Conservation (phyloP, 2,329 filamentous ascomycete genomes). For the Clonostachys rhizophaga region DNA sequence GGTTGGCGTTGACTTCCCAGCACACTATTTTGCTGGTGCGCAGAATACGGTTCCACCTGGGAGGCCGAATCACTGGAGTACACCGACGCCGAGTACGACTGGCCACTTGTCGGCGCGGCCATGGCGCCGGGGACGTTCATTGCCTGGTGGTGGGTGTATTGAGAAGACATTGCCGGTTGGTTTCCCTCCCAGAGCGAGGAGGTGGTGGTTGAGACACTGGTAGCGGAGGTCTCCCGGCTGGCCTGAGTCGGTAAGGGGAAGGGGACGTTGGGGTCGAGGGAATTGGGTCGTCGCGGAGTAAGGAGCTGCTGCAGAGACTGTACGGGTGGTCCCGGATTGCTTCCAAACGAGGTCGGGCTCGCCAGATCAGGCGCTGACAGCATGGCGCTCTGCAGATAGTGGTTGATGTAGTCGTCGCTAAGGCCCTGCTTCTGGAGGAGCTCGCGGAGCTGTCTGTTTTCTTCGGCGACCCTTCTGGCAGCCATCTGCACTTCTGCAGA, state of each 20-base stretch:
- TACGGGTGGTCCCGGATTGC: constrained; percentile 14
- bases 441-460: constrained; percentile 60
- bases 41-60: constrained; percentile 6
- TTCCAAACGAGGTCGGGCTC: constrained; percentile 3
- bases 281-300: constrained; percentile 23
- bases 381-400: constrained; percentile 21
- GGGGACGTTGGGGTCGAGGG: constrained; percentile 15
- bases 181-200: constrained; percentile 24
- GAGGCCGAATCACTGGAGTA: constrained; percentile 1
- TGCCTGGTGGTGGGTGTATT: constrained; percentile 17
- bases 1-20: neutral
- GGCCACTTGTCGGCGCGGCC: constrained; percentile 10
- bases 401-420: constrained; percentile 46
- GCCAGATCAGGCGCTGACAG: neutral
- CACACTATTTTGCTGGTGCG: neutral
- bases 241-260: constrained; percentile 20
- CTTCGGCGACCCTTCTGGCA: constrained; percentile 62
- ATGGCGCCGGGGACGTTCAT: constrained; percentile 12
- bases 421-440: constrained; percentile 56
- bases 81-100: constrained; percentile 2
- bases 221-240: constrained; percentile 23
- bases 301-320: constrained; percentile 30
- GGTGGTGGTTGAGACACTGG: constrained; percentile 21
- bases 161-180: constrained; percentile 13
- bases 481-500: constrained; percentile 69